Conservation (phyloP, 2,329 filamentous ascomycete species). For the Penicillium sp. region DNA sequence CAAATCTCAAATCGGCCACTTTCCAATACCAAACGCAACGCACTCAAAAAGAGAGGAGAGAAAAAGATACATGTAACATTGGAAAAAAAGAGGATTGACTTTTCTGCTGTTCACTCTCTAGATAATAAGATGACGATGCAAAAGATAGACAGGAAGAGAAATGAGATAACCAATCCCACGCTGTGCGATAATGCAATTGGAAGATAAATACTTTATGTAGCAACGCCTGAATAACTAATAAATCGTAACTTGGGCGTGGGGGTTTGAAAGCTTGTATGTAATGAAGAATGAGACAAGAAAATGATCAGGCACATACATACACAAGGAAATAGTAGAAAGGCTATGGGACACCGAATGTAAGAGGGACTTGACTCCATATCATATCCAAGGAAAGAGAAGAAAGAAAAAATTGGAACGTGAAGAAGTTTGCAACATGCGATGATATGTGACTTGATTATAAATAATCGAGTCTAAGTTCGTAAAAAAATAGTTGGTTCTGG, state of each 20-base stretch:
- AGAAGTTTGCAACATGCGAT: background rate
- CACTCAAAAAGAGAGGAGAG: background rate
- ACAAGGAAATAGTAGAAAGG: background rate
- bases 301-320: background rate
- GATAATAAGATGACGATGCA: background rate
- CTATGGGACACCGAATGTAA: background rate
- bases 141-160: background rate
- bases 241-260: background rate
- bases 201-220: slow-evolving; percentile 2
- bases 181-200: slow-evolving; percentile 40
- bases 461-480: background rate
- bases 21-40: too few relatives aligned
- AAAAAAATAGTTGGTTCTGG: background rate
- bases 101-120: background rate
- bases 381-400: slow-evolving; percentile 7
- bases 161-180: background rate
- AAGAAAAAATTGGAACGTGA: background rate
- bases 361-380: slow-evolving; percentile 1
- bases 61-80: background rate
- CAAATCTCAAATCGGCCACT: too few relatives aligned
- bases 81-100: background rate
- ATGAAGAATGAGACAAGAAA: background rate
- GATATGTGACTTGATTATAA: background rate
- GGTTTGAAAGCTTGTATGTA: background rate
- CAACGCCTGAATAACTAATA: background rate